A percentile compares a stretch with the other conserved stretches of the same genome.
These are phyloP conservation scores for Arthroderma sp. DNA, from an alignment of 2,329 filamentous ascomycete genomes.

Conservation along the genomic window DNA sequence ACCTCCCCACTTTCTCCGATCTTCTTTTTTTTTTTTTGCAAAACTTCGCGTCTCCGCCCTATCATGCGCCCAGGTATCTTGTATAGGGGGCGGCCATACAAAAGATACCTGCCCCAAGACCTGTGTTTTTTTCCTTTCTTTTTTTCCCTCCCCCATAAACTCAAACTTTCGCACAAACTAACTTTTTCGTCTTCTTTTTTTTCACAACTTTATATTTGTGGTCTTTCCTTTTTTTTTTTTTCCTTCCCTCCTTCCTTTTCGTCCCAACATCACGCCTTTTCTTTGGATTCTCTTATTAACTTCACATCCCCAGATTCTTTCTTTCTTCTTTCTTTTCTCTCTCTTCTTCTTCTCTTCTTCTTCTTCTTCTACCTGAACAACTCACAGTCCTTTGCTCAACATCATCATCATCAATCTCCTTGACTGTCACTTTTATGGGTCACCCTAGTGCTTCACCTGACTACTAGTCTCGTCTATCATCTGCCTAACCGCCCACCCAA, in stretches of 20 bases:
- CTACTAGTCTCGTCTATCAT: conserved; percentile 10
- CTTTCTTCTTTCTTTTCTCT: conserved; percentile 14
- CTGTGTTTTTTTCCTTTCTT: too few relatives aligned
- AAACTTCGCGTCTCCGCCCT: too few relatives aligned
- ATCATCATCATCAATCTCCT: neutral
- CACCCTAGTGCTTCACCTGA: conserved; percentile 13
- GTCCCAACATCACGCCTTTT: conserved; percentile 8
- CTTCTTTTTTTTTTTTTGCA: too few relatives aligned
- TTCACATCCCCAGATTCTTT: conserved; percentile 19
- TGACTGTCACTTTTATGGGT: neutral
- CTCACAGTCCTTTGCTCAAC: neutral
- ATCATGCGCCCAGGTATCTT: too few relatives aligned
- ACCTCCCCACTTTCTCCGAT: too few relatives aligned
- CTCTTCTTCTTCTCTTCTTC: conserved; percentile 12
- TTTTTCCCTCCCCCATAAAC: too few relatives aligned
- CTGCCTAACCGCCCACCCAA: conserved; percentile 4
- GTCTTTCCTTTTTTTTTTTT: conserved; percentile 13
- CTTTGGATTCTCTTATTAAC: neutral
- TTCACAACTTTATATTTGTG: conserved; percentile 6
- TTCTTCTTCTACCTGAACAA: conserved; percentile 14
- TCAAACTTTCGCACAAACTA: neutral
- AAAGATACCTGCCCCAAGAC: too few relatives aligned
- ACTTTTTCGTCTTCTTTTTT: conserved; percentile 3
- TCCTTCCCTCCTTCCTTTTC: conserved; percentile 31
- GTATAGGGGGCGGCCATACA: too few relatives aligned